Conservation (phyloP, 2,329 filamentous ascomycete species). For the Cercospora zeae-maydis region DNA sequence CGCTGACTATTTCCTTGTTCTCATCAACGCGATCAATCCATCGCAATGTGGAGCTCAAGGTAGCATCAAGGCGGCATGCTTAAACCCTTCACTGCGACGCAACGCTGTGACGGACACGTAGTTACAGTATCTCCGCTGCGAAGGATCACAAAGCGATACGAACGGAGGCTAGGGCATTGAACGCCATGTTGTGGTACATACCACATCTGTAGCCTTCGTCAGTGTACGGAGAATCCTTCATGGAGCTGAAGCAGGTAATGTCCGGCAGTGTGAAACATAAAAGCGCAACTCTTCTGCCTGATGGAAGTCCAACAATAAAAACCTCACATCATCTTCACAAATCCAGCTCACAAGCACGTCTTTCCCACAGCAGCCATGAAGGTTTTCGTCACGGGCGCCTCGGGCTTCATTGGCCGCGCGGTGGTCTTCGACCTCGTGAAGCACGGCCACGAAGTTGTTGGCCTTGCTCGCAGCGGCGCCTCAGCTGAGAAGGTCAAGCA, state of each 20-base stretch:
- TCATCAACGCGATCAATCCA: background rate
- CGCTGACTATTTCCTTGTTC: background rate
- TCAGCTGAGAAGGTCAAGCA: slow-evolving; percentile 38
- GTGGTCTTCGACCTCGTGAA: slow-evolving; percentile 39
- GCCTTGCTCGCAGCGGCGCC: slow-evolving; percentile 41
- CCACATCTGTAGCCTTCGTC: background rate
- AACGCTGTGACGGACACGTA: background rate
- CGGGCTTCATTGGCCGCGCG: slow-evolving; percentile 41
- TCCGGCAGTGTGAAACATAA: background rate
- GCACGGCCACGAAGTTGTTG: slow-evolving; percentile 42
- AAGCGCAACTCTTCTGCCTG: background rate
- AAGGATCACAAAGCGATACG: background rate
- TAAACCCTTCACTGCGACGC: background rate
- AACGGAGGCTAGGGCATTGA: background rate
- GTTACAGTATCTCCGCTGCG: background rate
- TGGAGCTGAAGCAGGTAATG: background rate
- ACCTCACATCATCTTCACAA: background rate
- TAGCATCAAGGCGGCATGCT: background rate
- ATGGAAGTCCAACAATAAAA: background rate
- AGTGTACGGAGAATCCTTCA: background rate
- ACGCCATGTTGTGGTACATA: background rate
- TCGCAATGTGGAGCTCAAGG: no score
- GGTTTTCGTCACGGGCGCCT: slow-evolving; percentile 43
- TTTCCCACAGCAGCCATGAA: slow-evolving; percentile 6
- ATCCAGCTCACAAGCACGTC: background rate